phyloP scores from a whole-genome alignment of 768 basidiomycete genomes.

The Candolleomyces aberdarensis region DNA sequence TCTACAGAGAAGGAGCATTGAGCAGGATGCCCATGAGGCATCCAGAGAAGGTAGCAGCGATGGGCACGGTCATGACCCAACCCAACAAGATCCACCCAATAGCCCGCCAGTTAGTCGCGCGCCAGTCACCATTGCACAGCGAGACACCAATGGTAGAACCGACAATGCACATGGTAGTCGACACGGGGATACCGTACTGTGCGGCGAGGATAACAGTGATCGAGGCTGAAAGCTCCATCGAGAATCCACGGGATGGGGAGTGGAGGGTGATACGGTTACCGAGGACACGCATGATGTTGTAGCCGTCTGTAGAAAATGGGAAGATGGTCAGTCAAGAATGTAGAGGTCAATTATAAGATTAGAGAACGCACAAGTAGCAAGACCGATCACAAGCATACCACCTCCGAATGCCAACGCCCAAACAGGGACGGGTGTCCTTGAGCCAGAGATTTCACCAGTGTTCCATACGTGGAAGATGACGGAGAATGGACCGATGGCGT shows the following conservation, averaged over 20 bases:
- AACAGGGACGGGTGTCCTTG: constrained; percentile 18
- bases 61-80: constrained; percentile 25
- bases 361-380: constrained; percentile 7
- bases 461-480: constrained; percentile 25
- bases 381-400: constrained; percentile 23
- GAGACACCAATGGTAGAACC: constrained; percentile 25
- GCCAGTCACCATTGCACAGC: constrained; percentile 24
- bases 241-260: constrained; percentile 26
- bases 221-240: constrained; percentile 24
- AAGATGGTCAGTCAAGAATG: neutral
- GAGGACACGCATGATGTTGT: constrained; percentile 28
- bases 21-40: constrained; percentile 24
- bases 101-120: constrained; percentile 25
- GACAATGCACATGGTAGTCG: constrained; percentile 26
- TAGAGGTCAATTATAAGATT: neutral
- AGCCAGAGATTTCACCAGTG: constrained; percentile 15
- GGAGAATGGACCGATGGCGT: constrained; percentile 27
- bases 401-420: constrained; percentile 26
- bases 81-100: constrained; percentile 25
- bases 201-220: constrained; percentile 29
- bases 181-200: constrained; percentile 25
- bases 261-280: constrained; percentile 28
- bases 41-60: constrained; percentile 16
- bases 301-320: constrained; percentile 18
- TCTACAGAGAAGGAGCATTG: constrained; percentile 23